A percentile compares a stretch with the other conserved stretches of the same genome.
Conservation (phyloP, 164 flowering plant genomes). For the Magnolia officinalis region DNA sequence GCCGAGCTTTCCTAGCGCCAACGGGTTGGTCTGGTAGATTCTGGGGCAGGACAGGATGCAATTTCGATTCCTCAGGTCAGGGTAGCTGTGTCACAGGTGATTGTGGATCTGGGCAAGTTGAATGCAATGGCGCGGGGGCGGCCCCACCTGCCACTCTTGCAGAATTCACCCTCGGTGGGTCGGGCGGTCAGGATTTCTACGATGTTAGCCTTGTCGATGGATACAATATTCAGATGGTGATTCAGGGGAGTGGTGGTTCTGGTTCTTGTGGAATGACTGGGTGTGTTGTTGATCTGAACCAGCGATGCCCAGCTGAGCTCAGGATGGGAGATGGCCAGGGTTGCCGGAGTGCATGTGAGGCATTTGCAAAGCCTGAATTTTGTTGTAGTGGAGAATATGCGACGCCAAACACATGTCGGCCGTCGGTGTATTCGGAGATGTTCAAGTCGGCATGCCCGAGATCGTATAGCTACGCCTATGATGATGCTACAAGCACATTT, state of each 20-base stretch:
- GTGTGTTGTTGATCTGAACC: slow-evolving; percentile 47
- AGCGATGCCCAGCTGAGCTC: slow-evolving; percentile 39
- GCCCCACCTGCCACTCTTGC: slow-evolving; percentile 86
- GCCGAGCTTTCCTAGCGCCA: slow-evolving; percentile 60
- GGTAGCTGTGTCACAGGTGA: slow-evolving; percentile 74
- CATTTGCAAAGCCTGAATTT: slow-evolving; percentile 54
- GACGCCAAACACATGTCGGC: slow-evolving; percentile 48
- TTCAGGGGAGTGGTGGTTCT: slow-evolving; percentile 43
- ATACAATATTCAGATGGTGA: slow-evolving; percentile 61
- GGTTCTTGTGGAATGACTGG: slow-evolving; percentile 55
- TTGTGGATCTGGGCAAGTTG: slow-evolving; percentile 65
- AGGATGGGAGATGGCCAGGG: slow-evolving; percentile 37
- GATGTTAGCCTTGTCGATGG: slow-evolving; percentile 85
- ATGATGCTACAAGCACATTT: slow-evolving; percentile 67
- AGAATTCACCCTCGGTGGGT: slow-evolving; percentile 69
- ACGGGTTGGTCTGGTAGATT: slow-evolving; percentile 89
- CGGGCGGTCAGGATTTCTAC: slow-evolving; percentile 60
- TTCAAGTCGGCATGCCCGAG: slow-evolving; percentile 62
- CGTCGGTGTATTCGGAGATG: slow-evolving; percentile 53
- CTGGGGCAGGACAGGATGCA: slow-evolving; percentile 89
- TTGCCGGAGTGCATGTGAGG: slow-evolving; percentile 74
- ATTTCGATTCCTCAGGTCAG: slow-evolving; percentile 43
- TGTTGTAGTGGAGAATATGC: slow-evolving; percentile 65
- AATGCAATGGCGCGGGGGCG: slow-evolving; percentile 79
- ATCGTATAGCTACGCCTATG: slow-evolving; percentile 67